A percentile compares a stretch with the other conserved stretches of the same genome.
Conservation (phyloP, 1,284 basidiomycete genomes). For the Lignosus rhinocerotis region DNA sequence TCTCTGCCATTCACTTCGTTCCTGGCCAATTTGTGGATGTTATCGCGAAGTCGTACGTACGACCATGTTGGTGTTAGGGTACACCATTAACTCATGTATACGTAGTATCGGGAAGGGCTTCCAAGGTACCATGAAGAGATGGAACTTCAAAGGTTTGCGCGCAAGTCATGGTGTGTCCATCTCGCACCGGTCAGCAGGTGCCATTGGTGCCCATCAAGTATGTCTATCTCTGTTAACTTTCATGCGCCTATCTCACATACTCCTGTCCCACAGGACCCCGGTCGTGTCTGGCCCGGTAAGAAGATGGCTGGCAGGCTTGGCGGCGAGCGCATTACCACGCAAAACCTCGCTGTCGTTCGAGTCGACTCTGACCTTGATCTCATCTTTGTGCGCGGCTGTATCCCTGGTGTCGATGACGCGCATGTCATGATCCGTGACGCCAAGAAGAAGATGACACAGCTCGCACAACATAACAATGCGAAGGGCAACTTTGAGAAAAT, state of each 20-base stretch:
- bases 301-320: conserved; percentile 99
- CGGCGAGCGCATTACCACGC: conserved; percentile 77
- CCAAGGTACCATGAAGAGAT: conserved; percentile 96
- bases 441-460: conserved; percentile 77
- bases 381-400: conserved; percentile 80
- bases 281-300: conserved; percentile 93
- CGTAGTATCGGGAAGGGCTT: conserved; percentile 94
- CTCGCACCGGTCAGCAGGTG: conserved; percentile 91
- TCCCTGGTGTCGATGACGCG: conserved; percentile 77
- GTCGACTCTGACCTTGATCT: conserved; percentile 87
- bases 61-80: background rate
- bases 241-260: background rate
- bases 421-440: conserved; percentile 76
- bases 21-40: conserved; percentile 98
- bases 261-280: conserved; percentile 73
- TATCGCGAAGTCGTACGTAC: conserved; percentile 83
- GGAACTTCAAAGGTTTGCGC: conserved; percentile 89
- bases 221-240: background rate
- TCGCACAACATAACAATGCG: conserved; percentile 63
- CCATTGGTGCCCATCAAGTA: conserved; percentile 94
- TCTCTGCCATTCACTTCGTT: conserved; percentile 95
- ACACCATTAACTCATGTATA: background rate
- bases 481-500: conserved; percentile 83
- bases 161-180: conserved; percentile 97
- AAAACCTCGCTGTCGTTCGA: conserved; percentile 89